Evolutionary conservation across 2,329 filamentous ascomycete species (phyloP).

Genomic region (Phoma sp.): DNA sequence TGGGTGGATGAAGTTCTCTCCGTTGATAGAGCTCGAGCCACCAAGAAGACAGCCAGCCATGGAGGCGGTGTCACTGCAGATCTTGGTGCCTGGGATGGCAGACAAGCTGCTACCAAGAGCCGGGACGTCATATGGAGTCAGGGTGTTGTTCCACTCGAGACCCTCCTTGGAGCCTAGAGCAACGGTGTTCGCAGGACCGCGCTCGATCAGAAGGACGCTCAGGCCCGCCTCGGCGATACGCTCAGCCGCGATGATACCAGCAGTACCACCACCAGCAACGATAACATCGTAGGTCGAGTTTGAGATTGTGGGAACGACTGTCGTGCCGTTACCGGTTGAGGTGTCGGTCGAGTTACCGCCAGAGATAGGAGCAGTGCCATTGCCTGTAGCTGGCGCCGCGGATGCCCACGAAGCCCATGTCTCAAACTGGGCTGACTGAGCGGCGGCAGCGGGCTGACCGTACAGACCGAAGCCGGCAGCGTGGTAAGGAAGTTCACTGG

Average conservation of each 20-base stretch:
- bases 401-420: conserved; percentile 29
- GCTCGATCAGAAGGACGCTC: conserved; percentile 16
- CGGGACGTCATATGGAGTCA: conserved; percentile 13
- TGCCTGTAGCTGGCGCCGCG: background rate
- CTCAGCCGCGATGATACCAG: conserved; percentile 18
- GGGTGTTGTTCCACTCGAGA: conserved; percentile 14
- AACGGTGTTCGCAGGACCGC: conserved; percentile 16
- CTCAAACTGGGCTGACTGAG: conserved; percentile 28
- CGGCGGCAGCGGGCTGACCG: conserved; percentile 24
- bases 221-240: conserved; percentile 16
- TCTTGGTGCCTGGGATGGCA: conserved; percentile 15
- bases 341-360: conserved; percentile 14
- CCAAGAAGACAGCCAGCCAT: conserved; percentile 34
- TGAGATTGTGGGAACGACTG: conserved; percentile 31
- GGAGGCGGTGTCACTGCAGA: conserved; percentile 17
- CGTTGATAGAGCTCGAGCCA: conserved; percentile 55
- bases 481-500: conserved; percentile 22
- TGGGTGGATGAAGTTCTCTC: conserved; percentile 58
- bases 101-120: conserved; percentile 16
- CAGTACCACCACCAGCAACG: conserved; percentile 17
- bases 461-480: conserved; percentile 25
- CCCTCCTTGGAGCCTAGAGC: conserved; percentile 8
- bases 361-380: conserved; percentile 10
- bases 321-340: conserved; percentile 12
- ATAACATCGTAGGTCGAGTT: conserved; percentile 19